Base-by-base conservation (phyloP, 176 grass and related monocot genomes). In the Chloris gayana region DNA sequence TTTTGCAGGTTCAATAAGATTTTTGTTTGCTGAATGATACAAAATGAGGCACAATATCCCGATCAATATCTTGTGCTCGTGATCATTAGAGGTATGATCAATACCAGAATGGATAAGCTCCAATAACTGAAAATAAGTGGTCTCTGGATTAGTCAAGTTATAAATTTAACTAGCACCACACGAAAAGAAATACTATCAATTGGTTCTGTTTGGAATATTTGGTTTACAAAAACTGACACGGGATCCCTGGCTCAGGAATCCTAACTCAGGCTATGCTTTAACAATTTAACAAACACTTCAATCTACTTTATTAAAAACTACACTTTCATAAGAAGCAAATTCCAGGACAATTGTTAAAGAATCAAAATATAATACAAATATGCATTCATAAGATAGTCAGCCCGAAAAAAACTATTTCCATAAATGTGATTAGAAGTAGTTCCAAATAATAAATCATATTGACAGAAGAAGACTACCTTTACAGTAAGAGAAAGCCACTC, bases 1-100 rank as follows among this genome's bases (percentile, higher is more conserved):
- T 66, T 95, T 98, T 62, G 95, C 91, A 81, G 92, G 80, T 69
- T 89, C 95, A 85, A 74, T 49, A 70, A 98, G 88, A 49, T 89
- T 79, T 77, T 84, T 73, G 35, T 64, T 93, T 77, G 84, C 84
- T 22, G 95, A 94, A 77, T 87, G 78, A 32, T 89, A 84, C 80
- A 98, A 87, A 53, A 98, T 84, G 65, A 95, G 63, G 83, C 90
- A 87, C 45, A 95, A 81, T 84, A 93, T 89, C 26, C 87, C 88
- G 41, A 98, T 65, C 64, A 95, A 74, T 80, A 93, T 76, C 73
- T 91, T 76, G 33, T 85, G 78, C 75, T 95, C 88, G 82, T 87
- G 83, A 42, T 37, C 71, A 83, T 19, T 75, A 67, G 80, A 87
- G 42, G 77, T 49, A 60, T 58, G 89, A 67, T 83, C 62, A 79